These are phyloP conservation scores for Xylaria sp. DNA, from an alignment of 2,329 filamentous ascomycete genomes.

Conservation along the genomic window DNA sequence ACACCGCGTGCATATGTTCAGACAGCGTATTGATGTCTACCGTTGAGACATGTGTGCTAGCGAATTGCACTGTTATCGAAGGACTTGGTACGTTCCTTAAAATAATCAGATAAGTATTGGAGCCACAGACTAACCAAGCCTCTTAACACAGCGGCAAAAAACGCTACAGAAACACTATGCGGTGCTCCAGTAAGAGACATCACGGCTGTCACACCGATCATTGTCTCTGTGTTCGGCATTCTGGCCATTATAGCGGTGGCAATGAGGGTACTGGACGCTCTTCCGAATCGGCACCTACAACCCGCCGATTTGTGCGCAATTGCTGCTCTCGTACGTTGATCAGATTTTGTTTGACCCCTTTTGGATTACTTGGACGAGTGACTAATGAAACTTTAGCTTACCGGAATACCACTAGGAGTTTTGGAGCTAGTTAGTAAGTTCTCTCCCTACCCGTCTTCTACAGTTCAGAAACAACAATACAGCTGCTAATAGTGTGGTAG, in stretches of 20 bases:
- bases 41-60: slow-evolving; percentile 28
- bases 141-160: slow-evolving; percentile 24
- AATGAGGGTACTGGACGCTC: slow-evolving; percentile 21
- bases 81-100: slow-evolving; percentile 21
- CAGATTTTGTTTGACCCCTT: slow-evolving; percentile 4
- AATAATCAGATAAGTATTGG: slow-evolving; percentile 3
- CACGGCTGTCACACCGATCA: slow-evolving; percentile 25
- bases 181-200: slow-evolving; percentile 27
- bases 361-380: not conserved
- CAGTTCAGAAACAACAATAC: slow-evolving; percentile 2
- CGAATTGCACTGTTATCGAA: slow-evolving; percentile 33
- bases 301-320: slow-evolving; percentile 27
- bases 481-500: slow-evolving; percentile 23
- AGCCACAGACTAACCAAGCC: slow-evolving; percentile 14
- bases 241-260: slow-evolving; percentile 22
- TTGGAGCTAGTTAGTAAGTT: slow-evolving; percentile 30
- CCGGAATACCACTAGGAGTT: slow-evolving; percentile 11
- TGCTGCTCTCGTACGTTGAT: slow-evolving; percentile 27
- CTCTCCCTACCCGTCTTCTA: not conserved
- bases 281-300: slow-evolving; percentile 16
- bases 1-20: slow-evolving; percentile 29
- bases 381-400: slow-evolving; percentile 14
- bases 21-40: slow-evolving; percentile 21
- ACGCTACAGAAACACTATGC: slow-evolving; percentile 32
- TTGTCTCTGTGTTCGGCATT: slow-evolving; percentile 22